Percentiles rank a stretch among this genome's conserved stretches.
phyloP scores from a whole-genome alignment of 352 stramenopile species.

The Phytophthora constricta region DNA sequence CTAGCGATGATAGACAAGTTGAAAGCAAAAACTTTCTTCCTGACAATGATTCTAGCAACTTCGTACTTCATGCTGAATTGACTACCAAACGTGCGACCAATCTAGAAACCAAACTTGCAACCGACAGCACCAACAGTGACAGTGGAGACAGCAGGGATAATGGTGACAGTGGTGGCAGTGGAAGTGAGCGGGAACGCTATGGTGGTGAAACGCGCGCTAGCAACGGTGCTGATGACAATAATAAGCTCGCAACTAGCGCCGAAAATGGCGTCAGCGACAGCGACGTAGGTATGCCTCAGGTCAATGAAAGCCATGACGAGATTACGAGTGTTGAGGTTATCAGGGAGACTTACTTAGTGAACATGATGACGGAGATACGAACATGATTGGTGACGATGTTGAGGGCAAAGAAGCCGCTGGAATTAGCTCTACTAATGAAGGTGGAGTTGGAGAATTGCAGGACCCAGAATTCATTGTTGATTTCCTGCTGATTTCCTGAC shows the following conservation, averaged over 20 bases:
- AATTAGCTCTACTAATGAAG: background rate
- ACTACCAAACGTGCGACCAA: background rate
- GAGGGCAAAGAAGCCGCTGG: background rate
- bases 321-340: too few species aligned
- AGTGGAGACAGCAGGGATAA: background rate
- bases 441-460: background rate
- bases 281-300: too few species aligned
- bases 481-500: background rate
- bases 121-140: background rate
- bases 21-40: too few species aligned
- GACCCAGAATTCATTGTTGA: background rate
- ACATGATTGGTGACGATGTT: background rate
- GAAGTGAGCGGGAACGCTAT: too few species aligned
- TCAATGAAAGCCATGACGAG: too few species aligned
- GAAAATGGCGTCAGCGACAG: too few species aligned
- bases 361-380: too few species aligned
- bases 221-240: too few species aligned
- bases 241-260: too few species aligned
- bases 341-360: background rate
- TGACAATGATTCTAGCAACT: background rate
- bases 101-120: background rate
- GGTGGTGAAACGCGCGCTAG: too few species aligned
- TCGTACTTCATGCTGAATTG: background rate
- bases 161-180: background rate
- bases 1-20: background rate